A percentile compares a stretch with the other conserved stretches of the same genome.
phyloP scores from a whole-genome alignment of 2,329 filamentous ascomycete genomes.

The Alternaria viburni region DNA sequence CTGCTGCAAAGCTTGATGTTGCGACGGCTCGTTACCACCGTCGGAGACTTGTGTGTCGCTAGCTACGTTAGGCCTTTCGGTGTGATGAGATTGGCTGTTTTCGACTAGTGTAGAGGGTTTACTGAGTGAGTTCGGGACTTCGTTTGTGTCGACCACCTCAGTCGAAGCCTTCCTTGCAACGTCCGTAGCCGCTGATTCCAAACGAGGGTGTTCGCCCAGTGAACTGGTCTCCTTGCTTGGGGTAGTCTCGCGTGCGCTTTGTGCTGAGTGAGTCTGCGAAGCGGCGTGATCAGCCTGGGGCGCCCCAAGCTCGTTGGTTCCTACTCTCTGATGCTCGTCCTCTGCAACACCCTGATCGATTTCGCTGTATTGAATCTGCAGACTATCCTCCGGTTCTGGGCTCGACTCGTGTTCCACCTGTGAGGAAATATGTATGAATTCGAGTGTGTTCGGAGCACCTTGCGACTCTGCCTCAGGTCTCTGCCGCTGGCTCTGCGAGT shows the following conservation, averaged over 20 bases:
- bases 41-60: background rate
- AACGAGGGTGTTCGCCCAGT: background rate
- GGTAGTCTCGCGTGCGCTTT: background rate
- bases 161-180: background rate
- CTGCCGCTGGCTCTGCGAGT: slow-evolving; percentile 22
- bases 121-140: background rate
- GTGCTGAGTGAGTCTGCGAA: background rate
- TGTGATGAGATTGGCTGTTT: background rate
- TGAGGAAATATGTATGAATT: slow-evolving; percentile 1
- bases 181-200: background rate
- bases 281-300: background rate
- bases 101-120: background rate
- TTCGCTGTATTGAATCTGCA: background rate
- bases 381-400: background rate
- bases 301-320: background rate
- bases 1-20: background rate
- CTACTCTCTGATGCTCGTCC: background rate
- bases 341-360: background rate
- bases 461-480: slow-evolving; percentile 1
- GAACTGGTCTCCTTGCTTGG: background rate
- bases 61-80: background rate
- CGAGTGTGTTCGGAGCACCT: slow-evolving; percentile 11
- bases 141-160: background rate
- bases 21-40: background rate
- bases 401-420: background rate